A percentile compares a stretch with the other conserved stretches of the same genome.
Conservation (phyloP, 352 stramenopile genomes). For the Blastocystis sp. region DNA sequence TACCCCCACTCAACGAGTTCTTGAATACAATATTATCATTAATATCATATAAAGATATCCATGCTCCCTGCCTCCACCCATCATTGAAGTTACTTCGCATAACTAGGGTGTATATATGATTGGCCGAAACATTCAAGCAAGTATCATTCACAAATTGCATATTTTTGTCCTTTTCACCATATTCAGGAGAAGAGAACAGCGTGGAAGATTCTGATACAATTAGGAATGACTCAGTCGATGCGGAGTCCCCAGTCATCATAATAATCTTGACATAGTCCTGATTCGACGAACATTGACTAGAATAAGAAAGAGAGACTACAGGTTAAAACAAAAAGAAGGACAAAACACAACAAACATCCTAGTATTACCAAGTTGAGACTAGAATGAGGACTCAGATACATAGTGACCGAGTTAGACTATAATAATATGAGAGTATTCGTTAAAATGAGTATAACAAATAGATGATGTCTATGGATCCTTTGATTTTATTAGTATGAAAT, state of each 20-base stretch:
- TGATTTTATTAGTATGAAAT: too few relatives aligned
- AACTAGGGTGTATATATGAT: background rate
- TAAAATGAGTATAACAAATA: too few relatives aligned
- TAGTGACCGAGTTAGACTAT: too few relatives aligned
- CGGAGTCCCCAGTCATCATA: background rate
- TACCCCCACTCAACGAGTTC: background rate
- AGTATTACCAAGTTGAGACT: too few relatives aligned
- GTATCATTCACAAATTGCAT: background rate
- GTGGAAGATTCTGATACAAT: background rate
- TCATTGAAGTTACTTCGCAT: background rate
- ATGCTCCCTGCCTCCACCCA: slow-evolving; percentile 1
- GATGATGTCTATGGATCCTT: too few relatives aligned
- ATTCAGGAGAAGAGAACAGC: background rate
- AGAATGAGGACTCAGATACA: too few relatives aligned
- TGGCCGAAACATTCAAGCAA: background rate
- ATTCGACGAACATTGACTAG: background rate
- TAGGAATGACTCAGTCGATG: slow-evolving; percentile 16
- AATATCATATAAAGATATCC: background rate
- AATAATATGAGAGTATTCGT: too few relatives aligned
- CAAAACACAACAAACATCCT: background rate
- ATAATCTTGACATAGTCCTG: slow-evolving; percentile 22
- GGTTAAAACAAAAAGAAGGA: background rate
- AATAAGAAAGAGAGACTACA: background rate
- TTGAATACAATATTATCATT: slow-evolving; percentile 36
- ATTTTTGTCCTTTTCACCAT: background rate